Evolutionary conservation across 768 basidiomycete genomes (phyloP).

Genomic region (Kwoniella shandongensis): DNA sequence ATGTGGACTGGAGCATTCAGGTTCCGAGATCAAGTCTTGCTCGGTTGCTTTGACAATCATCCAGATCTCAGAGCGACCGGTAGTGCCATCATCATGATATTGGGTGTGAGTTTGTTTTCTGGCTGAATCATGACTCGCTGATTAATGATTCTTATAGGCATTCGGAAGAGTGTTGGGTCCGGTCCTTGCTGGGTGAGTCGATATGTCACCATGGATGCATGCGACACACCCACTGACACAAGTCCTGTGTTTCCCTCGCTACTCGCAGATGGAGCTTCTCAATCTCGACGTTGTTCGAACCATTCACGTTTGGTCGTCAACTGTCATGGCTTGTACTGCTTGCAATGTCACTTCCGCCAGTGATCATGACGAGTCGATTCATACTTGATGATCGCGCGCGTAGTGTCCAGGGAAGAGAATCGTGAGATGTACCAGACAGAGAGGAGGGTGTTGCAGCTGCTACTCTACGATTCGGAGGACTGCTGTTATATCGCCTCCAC

Average conservation of each 20-base stretch:
- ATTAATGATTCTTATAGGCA: constrained; percentile 12
- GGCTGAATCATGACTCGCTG: background rate
- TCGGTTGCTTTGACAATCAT: constrained; percentile 30
- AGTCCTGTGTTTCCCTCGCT: no score
- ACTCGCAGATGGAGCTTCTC: constrained; percentile 43
- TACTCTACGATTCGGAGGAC: no score
- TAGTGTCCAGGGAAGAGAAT: background rate
- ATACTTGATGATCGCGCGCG: background rate
- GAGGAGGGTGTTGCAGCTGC: no score
- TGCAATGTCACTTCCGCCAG: constrained; percentile 15
- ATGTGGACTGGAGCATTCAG: background rate
- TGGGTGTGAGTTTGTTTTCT: constrained; percentile 19
- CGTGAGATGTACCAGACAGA: no score
- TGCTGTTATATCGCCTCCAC: no score
- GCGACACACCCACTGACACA: no score
- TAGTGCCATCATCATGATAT: constrained; percentile 36
- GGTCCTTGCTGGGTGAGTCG: constrained; percentile 28
- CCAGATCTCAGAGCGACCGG: constrained; percentile 37
- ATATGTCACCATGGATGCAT: background rate
- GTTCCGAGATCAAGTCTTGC: background rate
- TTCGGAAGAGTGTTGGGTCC: constrained; percentile 38
- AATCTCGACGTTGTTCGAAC: constrained; percentile 29
- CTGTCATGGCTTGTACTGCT: constrained; percentile 34
- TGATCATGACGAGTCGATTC: background rate
- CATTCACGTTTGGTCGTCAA: constrained; percentile 30